Base-by-base conservation (phyloP, 148 eudicot genomes). In the Silene conica region DNA sequence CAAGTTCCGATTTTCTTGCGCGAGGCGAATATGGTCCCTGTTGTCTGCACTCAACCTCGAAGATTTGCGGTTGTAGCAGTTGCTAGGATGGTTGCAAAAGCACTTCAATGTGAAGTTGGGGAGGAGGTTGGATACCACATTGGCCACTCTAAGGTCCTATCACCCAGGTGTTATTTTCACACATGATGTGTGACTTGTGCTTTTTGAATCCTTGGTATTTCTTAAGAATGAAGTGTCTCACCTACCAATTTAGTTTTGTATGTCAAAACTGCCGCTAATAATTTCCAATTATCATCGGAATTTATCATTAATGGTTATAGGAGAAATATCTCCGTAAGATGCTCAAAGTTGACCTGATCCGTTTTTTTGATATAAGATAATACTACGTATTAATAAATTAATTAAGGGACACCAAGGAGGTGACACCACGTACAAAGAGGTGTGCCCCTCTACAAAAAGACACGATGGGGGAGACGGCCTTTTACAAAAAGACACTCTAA, bases 1-100 rank as follows among this genome's bases (percentile, higher is more conserved):
- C 98, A 94, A 79, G 89, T 94, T 66, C 98, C 98, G 8, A 78
- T 89, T 58, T 94, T 89, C 83, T 84, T 94, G 69, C 84, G 86
- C 8, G 93, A 94, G 76, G 93, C 82, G 78, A 86, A 87, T 58
- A 80, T 91, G 83, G 84, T 80, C 76, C 98, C 98, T 14, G 83
- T 94, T 64, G 72, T 91, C 38, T 94, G 98, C 76, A 94, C 98
- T n/a, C 98, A 91, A 60, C 97, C 98, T 18, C 84, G 98, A 74
- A 88, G 98, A 79, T 94, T 94, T 80, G 98, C 98, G 72, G 97
- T 89, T 77, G 98, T 94, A 38, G 97, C 97, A 63, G 97, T 94
- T 72, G 98, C 98, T 59, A 89, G 85, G 78, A 91, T 90, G 97
- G 98, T 94, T 72, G 97, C 98, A n/a, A 84, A 79, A 76, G 77